Percentiles rank a stretch among this genome's conserved stretches.
phyloP scores from a whole-genome alignment of 805 yeast genomes.

The Zygoascus flipseniorum region DNA sequence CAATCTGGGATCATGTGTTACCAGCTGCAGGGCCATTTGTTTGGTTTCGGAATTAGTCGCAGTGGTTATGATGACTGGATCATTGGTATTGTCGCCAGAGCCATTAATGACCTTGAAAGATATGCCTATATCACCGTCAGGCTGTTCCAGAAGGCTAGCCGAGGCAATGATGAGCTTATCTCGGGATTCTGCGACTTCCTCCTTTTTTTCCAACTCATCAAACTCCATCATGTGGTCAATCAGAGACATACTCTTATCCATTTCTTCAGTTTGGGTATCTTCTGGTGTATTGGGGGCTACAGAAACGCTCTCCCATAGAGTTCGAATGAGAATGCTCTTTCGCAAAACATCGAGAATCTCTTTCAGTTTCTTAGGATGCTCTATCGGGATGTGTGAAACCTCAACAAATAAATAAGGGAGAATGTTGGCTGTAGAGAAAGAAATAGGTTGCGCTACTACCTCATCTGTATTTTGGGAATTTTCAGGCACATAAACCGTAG shows the following conservation, averaged over 20 bases:
- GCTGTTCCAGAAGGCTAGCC: neutral
- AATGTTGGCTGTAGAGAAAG: neutral
- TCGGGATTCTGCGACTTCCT: neutral
- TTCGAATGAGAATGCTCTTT: neutral
- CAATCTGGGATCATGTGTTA: neutral
- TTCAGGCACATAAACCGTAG: neutral
- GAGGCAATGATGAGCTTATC: neutral
- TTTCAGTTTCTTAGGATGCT: constrained; percentile 2
- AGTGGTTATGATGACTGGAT: neutral
- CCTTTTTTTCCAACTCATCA: neutral
- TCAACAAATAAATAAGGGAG: constrained; percentile 2
- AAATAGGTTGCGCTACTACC: neutral
- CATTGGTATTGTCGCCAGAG: neutral
- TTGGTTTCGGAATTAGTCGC: neutral
- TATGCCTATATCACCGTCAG: neutral
- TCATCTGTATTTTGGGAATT: neutral
- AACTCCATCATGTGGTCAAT: neutral
- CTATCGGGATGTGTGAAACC: neutral
- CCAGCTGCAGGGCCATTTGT: neutral
- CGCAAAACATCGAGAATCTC: neutral
- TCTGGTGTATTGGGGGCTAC: neutral
- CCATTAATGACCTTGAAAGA: neutral
- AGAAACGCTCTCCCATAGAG: neutral
- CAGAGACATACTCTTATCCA: neutral
- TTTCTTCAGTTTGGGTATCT: neutral